Evolutionary conservation across 164 flowering plant genomes (phyloP).

Genomic region (Aristolochia contorta): DNA sequence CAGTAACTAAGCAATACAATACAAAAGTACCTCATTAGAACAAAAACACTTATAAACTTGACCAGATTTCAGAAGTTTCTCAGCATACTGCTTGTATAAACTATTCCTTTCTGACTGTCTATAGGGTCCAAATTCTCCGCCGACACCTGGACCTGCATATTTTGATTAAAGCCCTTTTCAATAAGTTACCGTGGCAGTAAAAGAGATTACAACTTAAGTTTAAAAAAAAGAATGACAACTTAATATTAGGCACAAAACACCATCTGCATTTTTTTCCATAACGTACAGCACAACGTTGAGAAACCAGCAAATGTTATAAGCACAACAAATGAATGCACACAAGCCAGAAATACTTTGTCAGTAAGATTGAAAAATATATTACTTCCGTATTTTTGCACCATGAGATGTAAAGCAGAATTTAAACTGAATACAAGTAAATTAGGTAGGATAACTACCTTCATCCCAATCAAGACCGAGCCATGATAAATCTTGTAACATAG

Average conservation of each 20-base stretch:
- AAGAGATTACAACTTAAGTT: background rate
- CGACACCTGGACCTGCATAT: slow-evolving; percentile 68
- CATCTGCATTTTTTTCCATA: background rate
- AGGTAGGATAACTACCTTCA: slow-evolving; percentile 49
- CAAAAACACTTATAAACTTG: slow-evolving; percentile 91
- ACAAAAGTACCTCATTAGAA: slow-evolving; percentile 62
- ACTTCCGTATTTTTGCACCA: too few relatives aligned
- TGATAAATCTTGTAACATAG: slow-evolving; percentile 63
- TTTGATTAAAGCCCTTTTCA: background rate
- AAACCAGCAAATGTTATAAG: background rate
- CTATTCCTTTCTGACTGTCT: slow-evolving; percentile 88
- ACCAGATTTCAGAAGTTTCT: slow-evolving; percentile 69
- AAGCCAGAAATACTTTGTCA: background rate
- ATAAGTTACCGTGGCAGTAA: too few relatives aligned
- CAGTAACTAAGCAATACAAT: background rate
- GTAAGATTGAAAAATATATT: background rate
- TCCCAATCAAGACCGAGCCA: slow-evolving; percentile 99
- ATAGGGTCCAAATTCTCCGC: slow-evolving; percentile 93
- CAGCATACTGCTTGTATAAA: slow-evolving; percentile 70
- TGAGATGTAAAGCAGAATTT: too few relatives aligned
- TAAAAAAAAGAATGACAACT: background rate
- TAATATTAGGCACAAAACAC: background rate
- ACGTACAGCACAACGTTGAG: background rate
- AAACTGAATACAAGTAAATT: background rate
- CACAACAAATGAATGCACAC: background rate